Evolutionary conservation across 768 basidiomycete genomes (phyloP), one percentile per base, ranked within the genome.

Genomic region (Phanerochaete carnosa): DNA sequence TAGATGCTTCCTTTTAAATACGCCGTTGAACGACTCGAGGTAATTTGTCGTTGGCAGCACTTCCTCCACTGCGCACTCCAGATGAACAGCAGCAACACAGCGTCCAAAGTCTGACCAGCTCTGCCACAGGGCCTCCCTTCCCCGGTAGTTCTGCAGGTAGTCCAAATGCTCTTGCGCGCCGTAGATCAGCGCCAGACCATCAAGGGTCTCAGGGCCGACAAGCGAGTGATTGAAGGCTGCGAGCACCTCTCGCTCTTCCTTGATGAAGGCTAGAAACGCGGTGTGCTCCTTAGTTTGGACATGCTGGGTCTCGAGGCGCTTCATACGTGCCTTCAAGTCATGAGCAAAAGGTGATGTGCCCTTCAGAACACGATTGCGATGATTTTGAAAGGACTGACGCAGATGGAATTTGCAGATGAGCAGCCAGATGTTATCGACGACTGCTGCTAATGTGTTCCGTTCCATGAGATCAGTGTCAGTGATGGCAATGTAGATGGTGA

Each of bases 11-110:
- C 62, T 39, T 62, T 78, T 76, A 1, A 77, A 59, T 5, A 74
- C 45, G 7, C 69, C 64, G 55, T 77, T 77, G 67, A 77, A 78
- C 0, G 73, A 70, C 59, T 78, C 74, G 12, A 77, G 69, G 55
- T 76, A 74, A 47, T 78, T 78, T 23, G 74, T 77, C 7, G 76
- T 77, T 0, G 74, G 65, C 5, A 75, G 43, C 2, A 78, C 68
- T 2, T 63, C 68, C 0, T 74, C 68, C 16, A 76, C 53, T 1
- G 56, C 29, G 9, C 58, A 45, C 1, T 54, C 46, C 12, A 76
- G 50, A 0, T 64, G 28, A 3, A 32, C 32, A 0, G 74, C 71
- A 12, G 74, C 75, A 15, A 46, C 30, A 6, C 33, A 15, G 0
- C 71, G 69, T 0, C 72, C 74, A 28, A 35, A 62, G 8, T 62